Conservation (phyloP, 345 rosid species). For the Combretum micranthum region DNA sequence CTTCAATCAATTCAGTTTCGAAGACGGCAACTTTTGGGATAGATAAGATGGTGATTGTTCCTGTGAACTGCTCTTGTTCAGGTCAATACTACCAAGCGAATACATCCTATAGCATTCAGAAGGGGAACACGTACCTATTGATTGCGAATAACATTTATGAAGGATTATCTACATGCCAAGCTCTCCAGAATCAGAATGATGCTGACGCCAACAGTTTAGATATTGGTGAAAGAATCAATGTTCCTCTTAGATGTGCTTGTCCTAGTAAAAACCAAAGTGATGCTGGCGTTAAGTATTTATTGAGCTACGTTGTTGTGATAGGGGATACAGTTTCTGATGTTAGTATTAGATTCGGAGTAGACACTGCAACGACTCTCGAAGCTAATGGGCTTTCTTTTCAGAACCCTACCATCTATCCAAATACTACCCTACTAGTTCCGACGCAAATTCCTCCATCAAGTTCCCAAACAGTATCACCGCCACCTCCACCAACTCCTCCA, state of each 20-base stretch:
- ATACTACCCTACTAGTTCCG: slow-evolving; percentile 28
- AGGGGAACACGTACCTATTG: slow-evolving; percentile 7
- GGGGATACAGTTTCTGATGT: slow-evolving; percentile 1
- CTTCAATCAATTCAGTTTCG: slow-evolving; percentile 40
- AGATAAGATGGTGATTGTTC: slow-evolving; percentile 47
- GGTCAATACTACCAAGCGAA: slow-evolving; percentile 42
- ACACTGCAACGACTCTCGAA: slow-evolving; percentile 13
- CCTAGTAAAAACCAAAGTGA: slow-evolving; percentile 30
- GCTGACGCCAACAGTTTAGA: slow-evolving; percentile 12
- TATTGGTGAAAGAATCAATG: slow-evolving; percentile 26
- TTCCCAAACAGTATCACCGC: slow-evolving; percentile 21
- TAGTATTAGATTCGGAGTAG: slow-evolving; percentile 14
- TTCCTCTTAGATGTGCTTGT: slow-evolving; percentile 45
- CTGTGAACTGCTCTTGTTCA: slow-evolving; percentile 67
- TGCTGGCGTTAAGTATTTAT: slow-evolving; percentile 22
- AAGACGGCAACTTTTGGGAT: slow-evolving; percentile 25
- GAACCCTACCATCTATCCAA: slow-evolving; percentile 8
- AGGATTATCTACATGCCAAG: slow-evolving; percentile 80
- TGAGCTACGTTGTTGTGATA: slow-evolving; percentile 14
- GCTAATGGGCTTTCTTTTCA: slow-evolving; percentile 16
- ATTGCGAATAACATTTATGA: slow-evolving; percentile 58
- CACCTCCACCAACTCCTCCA: slow-evolving; percentile 18
- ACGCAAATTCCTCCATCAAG: slow-evolving; percentile 20
- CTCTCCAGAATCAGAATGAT: slow-evolving; percentile 35
- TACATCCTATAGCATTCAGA: slow-evolving; percentile 36